Percentiles rank a stretch among this genome's conserved stretches.
Evolutionary conservation across 176 grass and related monocot genomes (phyloP).

Genomic region (Panicum miliaceum): DNA sequence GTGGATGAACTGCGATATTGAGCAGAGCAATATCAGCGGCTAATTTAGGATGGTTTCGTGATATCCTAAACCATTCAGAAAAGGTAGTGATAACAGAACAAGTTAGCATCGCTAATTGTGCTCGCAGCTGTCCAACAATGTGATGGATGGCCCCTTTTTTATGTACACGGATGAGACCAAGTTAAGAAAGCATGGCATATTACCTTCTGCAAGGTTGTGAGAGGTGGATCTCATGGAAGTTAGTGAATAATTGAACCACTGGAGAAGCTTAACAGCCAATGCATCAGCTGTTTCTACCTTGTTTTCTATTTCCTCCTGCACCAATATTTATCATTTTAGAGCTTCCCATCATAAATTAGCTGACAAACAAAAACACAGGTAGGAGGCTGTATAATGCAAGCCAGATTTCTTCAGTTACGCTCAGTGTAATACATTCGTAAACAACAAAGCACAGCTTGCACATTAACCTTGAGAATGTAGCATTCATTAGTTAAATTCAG

Average conservation of each 20-base stretch:
- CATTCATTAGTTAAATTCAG: background rate
- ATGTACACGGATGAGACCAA: background rate
- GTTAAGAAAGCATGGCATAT: conserved; percentile 3
- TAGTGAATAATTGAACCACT: conserved; percentile 80
- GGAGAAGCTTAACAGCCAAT: conserved; percentile 83
- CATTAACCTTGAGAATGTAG: background rate
- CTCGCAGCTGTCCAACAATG: background rate
- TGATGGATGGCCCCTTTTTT: background rate
- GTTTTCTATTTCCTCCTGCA: conserved; percentile 85
- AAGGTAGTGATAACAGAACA: background rate
- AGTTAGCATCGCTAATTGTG: background rate
- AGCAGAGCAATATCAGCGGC: conserved; percentile 10
- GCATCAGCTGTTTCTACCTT: conserved; percentile 93
- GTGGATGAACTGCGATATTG: conserved; percentile 57
- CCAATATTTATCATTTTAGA: conserved; percentile 21
- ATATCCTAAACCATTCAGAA: no score
- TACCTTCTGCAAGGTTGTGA: conserved; percentile 72
- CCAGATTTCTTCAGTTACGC: conserved; percentile 18
- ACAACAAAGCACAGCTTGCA: background rate
- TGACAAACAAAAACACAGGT: background rate
- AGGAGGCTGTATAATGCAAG: background rate
- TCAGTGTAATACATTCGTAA: background rate
- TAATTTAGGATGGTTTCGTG: no score
- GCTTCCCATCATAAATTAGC: background rate
- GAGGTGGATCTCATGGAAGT: conserved; percentile 80